These are phyloP conservation scores for Planoprotostelium fungivorum DNA, from an alignment of 78 protist genomes.

Conservation along the genomic window DNA sequence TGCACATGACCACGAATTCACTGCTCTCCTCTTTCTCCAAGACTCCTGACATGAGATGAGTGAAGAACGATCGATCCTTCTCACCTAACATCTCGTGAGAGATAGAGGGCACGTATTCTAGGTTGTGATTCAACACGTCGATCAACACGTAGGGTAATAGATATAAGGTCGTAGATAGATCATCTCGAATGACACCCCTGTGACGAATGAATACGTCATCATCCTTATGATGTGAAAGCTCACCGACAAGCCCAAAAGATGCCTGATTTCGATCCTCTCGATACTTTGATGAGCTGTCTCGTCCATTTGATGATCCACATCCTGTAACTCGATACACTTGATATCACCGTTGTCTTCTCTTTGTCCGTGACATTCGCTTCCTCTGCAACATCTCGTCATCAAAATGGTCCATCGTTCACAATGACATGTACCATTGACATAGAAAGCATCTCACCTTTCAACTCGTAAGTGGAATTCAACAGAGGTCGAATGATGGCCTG, in stretches of 20 bases:
- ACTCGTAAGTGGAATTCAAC: conserved; percentile 12
- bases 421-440: no score
- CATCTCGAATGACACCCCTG: conserved; percentile 52
- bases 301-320: conserved; percentile 41
- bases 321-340: not conserved
- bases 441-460: not conserved
- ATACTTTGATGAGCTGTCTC: not conserved
- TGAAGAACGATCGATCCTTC: not conserved
- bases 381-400: no score
- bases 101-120: conserved; percentile 12
- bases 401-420: no score
- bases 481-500: conserved; percentile 20
- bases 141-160: conserved; percentile 34
- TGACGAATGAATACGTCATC: not conserved
- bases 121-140: conserved; percentile 11
- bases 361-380: not conserved
- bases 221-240: not conserved
- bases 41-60: not conserved
- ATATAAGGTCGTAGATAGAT: conserved; percentile 37
- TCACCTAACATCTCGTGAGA: conserved; percentile 20
- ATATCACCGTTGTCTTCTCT: not conserved
- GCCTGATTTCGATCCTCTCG: conserved; percentile 16
- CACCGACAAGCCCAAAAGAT: conserved; percentile 30
- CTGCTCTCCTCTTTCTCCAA: not conserved
- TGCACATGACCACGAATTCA: conserved; percentile 13